Evolutionary conservation across 345 rosid genomes (phyloP), one percentile per base, ranked within the genome.

Genomic region (Hirschfeldia incana): DNA sequence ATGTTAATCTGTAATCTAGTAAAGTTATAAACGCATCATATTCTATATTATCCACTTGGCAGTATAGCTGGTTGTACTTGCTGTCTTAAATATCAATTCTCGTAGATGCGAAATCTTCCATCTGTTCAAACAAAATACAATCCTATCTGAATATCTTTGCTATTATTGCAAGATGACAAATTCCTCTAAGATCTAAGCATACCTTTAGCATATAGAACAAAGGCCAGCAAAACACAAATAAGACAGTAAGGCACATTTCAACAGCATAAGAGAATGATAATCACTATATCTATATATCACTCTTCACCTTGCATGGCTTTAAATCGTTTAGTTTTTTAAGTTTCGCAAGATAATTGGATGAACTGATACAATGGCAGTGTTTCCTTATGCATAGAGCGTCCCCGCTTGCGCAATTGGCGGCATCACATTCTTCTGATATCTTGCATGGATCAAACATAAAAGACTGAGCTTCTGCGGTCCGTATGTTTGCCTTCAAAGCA

Each of bases 371-470:
- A 27, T 72, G 67, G 2, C 75, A 37, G 27, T 59, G 13, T 60
- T n/a, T 55, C 15, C 66, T 71, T 36, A 21, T 26, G 65, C 74
- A 57, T 59, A 58, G 66, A 36, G 75, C 75, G 58, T 58, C 27
- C 9, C 55, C 10, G 13, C 75, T 36, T 59, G 26, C 65, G 2
- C 75, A 58, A 58, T 71, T 71, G 75, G 66, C 13, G 36, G 75
- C 66, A 36, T 59, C 64, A 29, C 75, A 59, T 59, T 72, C 37
- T 27, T 72, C 37, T 59, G 13, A 7, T 13, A 11, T 36, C 75
- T 36, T 58, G 33, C 75, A 71, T 36, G 66, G 75, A 16, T 49
- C 8, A 71, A 71, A 71, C 9, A 13, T 34, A 34, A 29, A 1
- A 57, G 49, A 57, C 65, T 12, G 65, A 70, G 51, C 33, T 12